phyloP scores from a whole-genome alignment of 352 stramenopile genomes.

The Globisporangium alternatum region DNA sequence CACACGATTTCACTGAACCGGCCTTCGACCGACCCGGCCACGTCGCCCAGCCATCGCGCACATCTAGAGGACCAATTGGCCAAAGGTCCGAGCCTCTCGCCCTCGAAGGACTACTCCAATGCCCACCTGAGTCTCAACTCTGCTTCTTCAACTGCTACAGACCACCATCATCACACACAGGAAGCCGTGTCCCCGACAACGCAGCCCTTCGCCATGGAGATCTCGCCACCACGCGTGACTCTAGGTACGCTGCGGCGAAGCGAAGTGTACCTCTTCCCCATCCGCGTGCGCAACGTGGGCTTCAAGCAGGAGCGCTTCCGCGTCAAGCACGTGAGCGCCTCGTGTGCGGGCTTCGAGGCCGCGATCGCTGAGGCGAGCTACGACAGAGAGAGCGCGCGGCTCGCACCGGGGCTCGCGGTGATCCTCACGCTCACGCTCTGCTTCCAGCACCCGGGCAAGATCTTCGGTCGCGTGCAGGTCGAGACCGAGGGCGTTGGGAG shows the following conservation, averaged over 20 bases:
- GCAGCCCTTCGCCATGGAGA: conserved; percentile 54
- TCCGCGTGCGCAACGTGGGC: conserved; percentile 67
- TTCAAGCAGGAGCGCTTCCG: conserved; percentile 66
- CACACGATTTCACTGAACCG: not conserved
- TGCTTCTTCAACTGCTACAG: not conserved
- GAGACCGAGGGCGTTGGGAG: conserved; percentile 50
- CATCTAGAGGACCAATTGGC: not conserved
- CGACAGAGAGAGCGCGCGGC: conserved; percentile 51
- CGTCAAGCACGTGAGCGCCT: conserved; percentile 42
- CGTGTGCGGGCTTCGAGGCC: conserved; percentile 35
- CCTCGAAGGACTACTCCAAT: not conserved
- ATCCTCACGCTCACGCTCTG: conserved; percentile 64
- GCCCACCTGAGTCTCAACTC: not conserved
- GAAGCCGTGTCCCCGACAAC: conserved; percentile 24
- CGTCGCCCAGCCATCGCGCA: not conserved
- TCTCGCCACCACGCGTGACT: conserved; percentile 41
- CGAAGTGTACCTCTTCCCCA: conserved; percentile 66
- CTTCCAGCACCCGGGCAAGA: conserved; percentile 51
- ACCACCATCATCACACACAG: not conserved
- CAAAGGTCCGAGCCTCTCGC: not conserved
- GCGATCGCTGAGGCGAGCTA: conserved; percentile 50
- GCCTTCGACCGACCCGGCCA: conserved; percentile 8
- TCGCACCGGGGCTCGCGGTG: conserved; percentile 52
- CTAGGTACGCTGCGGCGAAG: conserved; percentile 34
- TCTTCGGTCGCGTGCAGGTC: conserved; percentile 37